These are phyloP conservation scores for Schwanniomyces occidentalis DNA, from an alignment of 805 yeast species.

Conservation along the genomic window DNA sequence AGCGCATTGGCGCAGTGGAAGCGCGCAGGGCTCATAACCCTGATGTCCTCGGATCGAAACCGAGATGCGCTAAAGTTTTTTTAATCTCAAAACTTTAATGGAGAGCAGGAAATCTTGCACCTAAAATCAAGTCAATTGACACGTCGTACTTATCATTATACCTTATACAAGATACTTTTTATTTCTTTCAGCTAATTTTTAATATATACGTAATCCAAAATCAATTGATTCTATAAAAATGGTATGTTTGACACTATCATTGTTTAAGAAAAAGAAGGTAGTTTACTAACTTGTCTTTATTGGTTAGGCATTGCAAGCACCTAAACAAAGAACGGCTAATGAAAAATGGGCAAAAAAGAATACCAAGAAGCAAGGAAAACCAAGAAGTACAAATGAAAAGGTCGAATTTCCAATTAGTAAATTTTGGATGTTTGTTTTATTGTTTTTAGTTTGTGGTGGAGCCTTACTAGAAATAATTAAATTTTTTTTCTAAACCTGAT, in stretches of 20 bases:
- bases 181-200: no score
- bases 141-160: neutral
- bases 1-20: conserved; percentile 99
- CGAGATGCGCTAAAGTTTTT: conserved; percentile 78
- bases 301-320: conserved; percentile 78
- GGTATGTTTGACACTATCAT: neutral
- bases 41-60: conserved; percentile 98
- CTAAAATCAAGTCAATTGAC: no score
- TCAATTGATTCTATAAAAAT: neutral
- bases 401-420: conserved; percentile 56
- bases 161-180: no score
- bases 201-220: no score
- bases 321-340: conserved; percentile 86
- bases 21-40: conserved; percentile 99
- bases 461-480: conserved; percentile 71
- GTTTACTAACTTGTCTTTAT: no score
- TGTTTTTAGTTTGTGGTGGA: conserved; percentile 78
- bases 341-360: conserved; percentile 74
- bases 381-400: conserved; percentile 44
- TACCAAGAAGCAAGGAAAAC: conserved; percentile 74
- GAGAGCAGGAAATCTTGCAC: no score
- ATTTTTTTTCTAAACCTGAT: conserved; percentile 51
- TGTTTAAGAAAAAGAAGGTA: no score
- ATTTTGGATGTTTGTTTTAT: conserved; percentile 61
- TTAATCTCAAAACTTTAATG: neutral